Percentiles rank a stretch among this genome's conserved stretches.
Conservation (phyloP, 179 eudicot species). For the Amaranthus tricolor region DNA sequence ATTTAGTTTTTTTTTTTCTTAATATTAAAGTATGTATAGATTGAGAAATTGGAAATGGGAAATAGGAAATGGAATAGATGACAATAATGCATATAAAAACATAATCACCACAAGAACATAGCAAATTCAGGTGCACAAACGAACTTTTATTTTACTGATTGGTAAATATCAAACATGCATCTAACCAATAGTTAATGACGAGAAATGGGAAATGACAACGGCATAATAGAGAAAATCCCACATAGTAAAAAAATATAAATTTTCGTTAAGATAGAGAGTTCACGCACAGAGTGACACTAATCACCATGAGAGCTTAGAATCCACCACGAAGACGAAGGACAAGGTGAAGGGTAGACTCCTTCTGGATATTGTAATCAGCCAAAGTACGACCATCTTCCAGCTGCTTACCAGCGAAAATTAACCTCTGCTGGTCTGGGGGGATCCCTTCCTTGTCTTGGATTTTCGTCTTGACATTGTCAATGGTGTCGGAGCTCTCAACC, state of each 20-base stretch:
- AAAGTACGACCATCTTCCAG: constrained; percentile 11
- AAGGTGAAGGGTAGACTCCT: constrained; percentile 18
- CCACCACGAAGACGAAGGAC: constrained; percentile 20
- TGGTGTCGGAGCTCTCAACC: constrained; percentile 10
- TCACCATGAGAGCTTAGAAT: constrained; percentile 7
- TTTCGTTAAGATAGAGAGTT: too few species aligned
- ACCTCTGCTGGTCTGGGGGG: constrained; percentile 17
- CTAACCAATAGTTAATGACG: neutral
- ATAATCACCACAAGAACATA: too few species aligned
- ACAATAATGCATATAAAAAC: too few species aligned
- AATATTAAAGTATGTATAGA: too few species aligned
- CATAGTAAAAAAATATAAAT: neutral
- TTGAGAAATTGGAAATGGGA: too few species aligned
- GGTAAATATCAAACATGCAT: too few species aligned
- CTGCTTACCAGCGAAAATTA: constrained; percentile 11
- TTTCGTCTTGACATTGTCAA: constrained; percentile 5
- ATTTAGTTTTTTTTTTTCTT: too few species aligned
- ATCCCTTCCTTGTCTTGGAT: constrained; percentile 15
- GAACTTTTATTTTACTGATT: too few species aligned
- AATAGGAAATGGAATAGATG: too few species aligned
- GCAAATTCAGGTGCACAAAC: neutral
- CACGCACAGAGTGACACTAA: neutral
- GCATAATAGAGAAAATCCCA: neutral
- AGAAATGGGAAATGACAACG: neutral
- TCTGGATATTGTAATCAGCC: constrained; percentile 14